Evolutionary conservation across 2,329 filamentous ascomycete species (phyloP).

Genomic region (Epichloe elymi): DNA sequence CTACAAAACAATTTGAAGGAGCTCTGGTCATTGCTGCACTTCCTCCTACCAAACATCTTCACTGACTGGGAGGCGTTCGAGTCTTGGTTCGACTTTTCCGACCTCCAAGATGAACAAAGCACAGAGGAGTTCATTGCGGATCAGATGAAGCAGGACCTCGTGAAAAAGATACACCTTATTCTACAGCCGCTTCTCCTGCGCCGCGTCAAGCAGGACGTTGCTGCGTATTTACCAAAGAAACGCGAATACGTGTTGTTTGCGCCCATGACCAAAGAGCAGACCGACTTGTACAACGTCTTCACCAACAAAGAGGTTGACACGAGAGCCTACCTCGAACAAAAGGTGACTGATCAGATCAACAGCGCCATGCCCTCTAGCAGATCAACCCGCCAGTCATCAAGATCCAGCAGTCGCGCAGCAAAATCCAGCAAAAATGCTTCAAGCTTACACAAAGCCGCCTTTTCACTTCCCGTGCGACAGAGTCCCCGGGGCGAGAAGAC

Average conservation of each 20-base stretch:
- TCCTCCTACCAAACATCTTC: conserved; percentile 84
- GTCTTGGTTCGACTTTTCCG: conserved; percentile 94
- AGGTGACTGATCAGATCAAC: conserved; percentile 53
- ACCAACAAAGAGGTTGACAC: conserved; percentile 44
- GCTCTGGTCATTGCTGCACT: conserved; percentile 88
- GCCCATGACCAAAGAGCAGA: conserved; percentile 80
- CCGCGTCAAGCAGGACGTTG: conserved; percentile 85
- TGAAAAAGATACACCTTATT: conserved; percentile 77
- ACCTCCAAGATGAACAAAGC: conserved; percentile 68
- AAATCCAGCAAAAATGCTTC: conserved; percentile 7
- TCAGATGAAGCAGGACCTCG: conserved; percentile 40
- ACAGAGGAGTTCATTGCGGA: conserved; percentile 71
- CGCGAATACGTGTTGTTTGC: conserved; percentile 93
- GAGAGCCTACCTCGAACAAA: conserved; percentile 70
- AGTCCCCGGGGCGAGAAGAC: conserved; percentile 21
- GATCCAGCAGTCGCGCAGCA: conserved; percentile 20
- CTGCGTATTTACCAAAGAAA: conserved; percentile 84
- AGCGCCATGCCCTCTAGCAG: conserved; percentile 19
- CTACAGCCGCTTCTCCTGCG: conserved; percentile 82
- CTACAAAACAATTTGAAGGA: conserved; percentile 93
- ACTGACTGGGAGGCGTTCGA: conserved; percentile 89
- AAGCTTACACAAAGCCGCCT: conserved; percentile 7
- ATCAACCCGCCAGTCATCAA: conserved; percentile 20
- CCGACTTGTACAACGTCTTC: conserved; percentile 67
- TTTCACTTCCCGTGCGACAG: conserved; percentile 22